Evolutionary conservation across 441 rosid genomes (phyloP).

Genomic region (Omphalea diandra): DNA sequence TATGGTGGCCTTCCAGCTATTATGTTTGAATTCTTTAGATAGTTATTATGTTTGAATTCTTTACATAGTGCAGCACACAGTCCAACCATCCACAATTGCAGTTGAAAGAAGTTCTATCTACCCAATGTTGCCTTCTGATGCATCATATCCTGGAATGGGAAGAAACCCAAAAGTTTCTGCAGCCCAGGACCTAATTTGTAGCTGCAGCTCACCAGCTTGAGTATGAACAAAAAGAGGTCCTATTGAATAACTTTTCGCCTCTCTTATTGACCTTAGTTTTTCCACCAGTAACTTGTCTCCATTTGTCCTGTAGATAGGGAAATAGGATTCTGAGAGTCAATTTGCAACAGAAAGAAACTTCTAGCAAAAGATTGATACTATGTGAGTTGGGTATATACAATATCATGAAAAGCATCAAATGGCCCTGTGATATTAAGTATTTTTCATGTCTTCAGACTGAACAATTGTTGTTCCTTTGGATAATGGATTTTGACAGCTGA

Average conservation of each 20-base stretch:
- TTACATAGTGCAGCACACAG: constrained; percentile 95
- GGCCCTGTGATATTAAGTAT: background rate
- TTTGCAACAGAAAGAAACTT: constrained; percentile 14
- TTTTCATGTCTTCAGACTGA: constrained; percentile 53
- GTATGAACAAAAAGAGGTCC: constrained; percentile 98
- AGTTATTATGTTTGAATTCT: no score
- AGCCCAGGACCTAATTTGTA: constrained; percentile 95
- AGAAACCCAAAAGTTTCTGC: constrained; percentile 94
- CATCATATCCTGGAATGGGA: constrained; percentile 83
- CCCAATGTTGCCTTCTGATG: constrained; percentile 77
- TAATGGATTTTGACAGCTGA: constrained; percentile 79
- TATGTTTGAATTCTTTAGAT: no score
- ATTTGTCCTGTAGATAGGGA: constrained; percentile 54
- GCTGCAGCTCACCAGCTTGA: constrained; percentile 97
- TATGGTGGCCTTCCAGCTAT: no score
- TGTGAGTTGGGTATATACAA: background rate
- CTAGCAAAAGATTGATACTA: constrained; percentile 8
- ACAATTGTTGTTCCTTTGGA: constrained; percentile 55
- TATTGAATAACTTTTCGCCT: constrained; percentile 89
- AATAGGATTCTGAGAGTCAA: constrained; percentile 19
- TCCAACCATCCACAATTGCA: constrained; percentile 99
- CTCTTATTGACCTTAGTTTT: constrained; percentile 95
- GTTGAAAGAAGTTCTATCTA: constrained; percentile 98
- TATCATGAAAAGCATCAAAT: constrained; percentile 14
- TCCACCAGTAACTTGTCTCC: constrained; percentile 98